Conservation (phyloP, 1,284 basidiomycete species). For the Fomitopsis pinicola region DNA sequence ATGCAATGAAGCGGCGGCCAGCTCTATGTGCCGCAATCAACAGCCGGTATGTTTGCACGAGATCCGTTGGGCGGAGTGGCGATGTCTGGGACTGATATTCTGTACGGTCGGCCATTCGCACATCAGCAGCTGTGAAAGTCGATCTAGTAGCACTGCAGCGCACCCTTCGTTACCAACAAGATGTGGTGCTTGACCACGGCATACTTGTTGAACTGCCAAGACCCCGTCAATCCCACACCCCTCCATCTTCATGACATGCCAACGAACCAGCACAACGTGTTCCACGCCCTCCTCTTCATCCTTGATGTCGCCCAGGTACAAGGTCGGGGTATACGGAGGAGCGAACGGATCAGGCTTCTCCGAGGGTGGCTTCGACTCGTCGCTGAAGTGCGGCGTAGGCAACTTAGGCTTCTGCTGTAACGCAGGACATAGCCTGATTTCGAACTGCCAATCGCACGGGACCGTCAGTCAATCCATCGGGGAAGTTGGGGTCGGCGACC, state of each 20-base stretch:
- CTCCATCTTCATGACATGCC: not conserved
- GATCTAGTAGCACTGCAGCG: conserved; percentile 2
- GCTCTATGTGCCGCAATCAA: conserved; percentile 64
- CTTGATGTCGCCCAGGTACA: conserved; percentile 69
- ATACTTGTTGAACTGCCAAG: conserved; percentile 73
- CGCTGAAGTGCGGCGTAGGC: conserved; percentile 40
- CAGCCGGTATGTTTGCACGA: conserved; percentile 69
- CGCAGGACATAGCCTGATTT: conserved; percentile 78
- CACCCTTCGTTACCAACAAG: conserved; percentile 77
- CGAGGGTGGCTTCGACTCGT: conserved; percentile 25
- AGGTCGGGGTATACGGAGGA: conserved; percentile 73
- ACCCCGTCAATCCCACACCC: not conserved
- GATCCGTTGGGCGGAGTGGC: conserved; percentile 73
- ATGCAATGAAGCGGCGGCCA: conserved; percentile 63
- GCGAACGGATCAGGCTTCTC: conserved; percentile 65
- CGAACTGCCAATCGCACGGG: conserved; percentile 49
- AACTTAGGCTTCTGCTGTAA: conserved; percentile 69
- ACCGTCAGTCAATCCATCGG: not conserved
- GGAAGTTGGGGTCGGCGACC: conserved; percentile 14
- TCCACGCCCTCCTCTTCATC: conserved; percentile 58
- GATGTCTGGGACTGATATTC: conserved; percentile 73
- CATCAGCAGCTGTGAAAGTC: not conserved
- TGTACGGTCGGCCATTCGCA: conserved; percentile 23
- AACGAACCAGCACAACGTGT: conserved; percentile 72
- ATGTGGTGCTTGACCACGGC: conserved; percentile 82